A percentile compares a stretch with the other conserved stretches of the same genome.
phyloP scores from a whole-genome alignment of 805 yeast genomes.

The Naumovozyma castellii region DNA sequence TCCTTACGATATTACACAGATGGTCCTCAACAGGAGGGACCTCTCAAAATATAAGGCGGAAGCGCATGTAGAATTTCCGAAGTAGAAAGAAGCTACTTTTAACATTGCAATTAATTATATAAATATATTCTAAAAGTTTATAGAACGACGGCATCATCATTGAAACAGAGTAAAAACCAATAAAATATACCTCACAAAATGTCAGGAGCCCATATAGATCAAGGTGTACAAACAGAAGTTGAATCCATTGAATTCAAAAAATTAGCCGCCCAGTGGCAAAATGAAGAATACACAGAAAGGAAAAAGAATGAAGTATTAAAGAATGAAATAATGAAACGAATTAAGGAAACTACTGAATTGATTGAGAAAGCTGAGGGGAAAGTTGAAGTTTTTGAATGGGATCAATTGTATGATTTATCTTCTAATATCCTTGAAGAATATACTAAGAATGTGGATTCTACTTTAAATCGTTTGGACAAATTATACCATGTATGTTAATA shows the following conservation, averaged over 20 bases:
- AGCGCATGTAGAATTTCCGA: too few species aligned
- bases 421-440: conserved; percentile 25
- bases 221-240: too few species aligned
- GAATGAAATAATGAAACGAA: conserved; percentile 11
- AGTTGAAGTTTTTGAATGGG: conserved; percentile 23
- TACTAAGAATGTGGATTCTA: conserved; percentile 19
- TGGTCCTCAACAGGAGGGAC: neutral
- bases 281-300: conserved; percentile 7
- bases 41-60: too few species aligned
- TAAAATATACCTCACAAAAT: too few species aligned
- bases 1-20: conserved; percentile 27
- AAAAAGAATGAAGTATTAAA: conserved; percentile 10
- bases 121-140: too few species aligned
- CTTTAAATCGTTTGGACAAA: conserved; percentile 16
- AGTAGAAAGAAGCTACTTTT: too few species aligned
- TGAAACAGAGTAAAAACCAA: too few species aligned
- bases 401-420: conserved; percentile 21
- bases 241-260: too few species aligned
- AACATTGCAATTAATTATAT: too few species aligned
- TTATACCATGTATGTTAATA: conserved; percentile 16
- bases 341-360: conserved; percentile 11
- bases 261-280: conserved; percentile 23
- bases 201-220: too few species aligned
- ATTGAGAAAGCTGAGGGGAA: conserved; percentile 4
- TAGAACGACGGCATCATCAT: too few species aligned